A percentile compares a stretch with the other conserved stretches of the same genome.
Evolutionary conservation across 1,284 basidiomycete species (phyloP).

Genomic region (Ceraceosorus guamensis): DNA sequence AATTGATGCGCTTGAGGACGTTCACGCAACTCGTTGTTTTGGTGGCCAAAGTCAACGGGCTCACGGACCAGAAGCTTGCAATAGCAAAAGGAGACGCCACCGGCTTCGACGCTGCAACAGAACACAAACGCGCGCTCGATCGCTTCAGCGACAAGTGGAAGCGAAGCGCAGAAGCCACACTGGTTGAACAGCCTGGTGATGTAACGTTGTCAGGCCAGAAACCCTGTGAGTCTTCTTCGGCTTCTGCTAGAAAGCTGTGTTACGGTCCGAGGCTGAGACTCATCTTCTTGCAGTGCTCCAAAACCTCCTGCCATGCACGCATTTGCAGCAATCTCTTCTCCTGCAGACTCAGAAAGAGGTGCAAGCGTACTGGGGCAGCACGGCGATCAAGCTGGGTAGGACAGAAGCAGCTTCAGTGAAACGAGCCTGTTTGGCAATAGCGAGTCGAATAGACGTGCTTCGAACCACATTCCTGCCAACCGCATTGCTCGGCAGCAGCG

Average conservation of each 20-base stretch:
- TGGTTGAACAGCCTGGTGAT: too few relatives aligned
- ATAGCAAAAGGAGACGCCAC: too few relatives aligned
- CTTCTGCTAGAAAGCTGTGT: too few relatives aligned
- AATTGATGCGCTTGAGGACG: background rate
- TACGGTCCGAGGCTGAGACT: too few relatives aligned
- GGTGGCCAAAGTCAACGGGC: background rate
- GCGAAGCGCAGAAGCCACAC: too few relatives aligned
- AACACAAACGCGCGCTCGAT: too few relatives aligned
- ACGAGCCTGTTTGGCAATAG: background rate
- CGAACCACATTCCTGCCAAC: constrained; percentile 1
- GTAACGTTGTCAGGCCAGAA: too few relatives aligned
- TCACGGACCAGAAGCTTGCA: too few relatives aligned
- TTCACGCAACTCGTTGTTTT: background rate
- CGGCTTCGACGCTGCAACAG: too few relatives aligned
- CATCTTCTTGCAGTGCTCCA: too few relatives aligned
- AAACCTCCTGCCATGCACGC: background rate
- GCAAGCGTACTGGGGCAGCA: background rate
- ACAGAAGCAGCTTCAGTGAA: background rate
- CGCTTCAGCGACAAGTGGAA: too few relatives aligned
- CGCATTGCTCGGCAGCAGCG: background rate
- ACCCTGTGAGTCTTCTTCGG: too few relatives aligned
- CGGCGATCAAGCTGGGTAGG: background rate
- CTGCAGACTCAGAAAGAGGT: background rate
- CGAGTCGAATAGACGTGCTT: background rate
- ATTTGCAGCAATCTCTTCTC: background rate